Evolutionary conservation across 23 red algal species (phyloP).

Genomic region (Chondrus crispus): DNA sequence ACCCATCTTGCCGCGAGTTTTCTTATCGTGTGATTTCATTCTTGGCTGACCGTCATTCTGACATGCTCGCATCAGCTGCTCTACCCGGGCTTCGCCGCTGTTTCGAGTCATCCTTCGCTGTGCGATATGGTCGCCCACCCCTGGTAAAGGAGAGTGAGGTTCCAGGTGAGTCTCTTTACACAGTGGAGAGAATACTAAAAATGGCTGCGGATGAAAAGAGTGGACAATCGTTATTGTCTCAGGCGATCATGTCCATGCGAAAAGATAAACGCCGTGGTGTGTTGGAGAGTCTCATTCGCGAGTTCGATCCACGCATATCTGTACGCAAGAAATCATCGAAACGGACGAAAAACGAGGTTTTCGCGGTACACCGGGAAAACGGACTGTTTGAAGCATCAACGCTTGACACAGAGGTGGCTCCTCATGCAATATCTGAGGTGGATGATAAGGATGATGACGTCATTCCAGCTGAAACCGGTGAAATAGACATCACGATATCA

Average conservation of each 20-base stretch:
- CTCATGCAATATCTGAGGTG: too few relatives aligned
- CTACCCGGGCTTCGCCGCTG: conserved; percentile 25
- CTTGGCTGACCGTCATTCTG: conserved; percentile 38
- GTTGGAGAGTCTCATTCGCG: conserved; percentile 23
- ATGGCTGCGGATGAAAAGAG: conserved; percentile 38
- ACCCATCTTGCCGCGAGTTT: conserved; percentile 45
- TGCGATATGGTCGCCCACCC: not conserved
- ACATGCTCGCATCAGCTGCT: conserved; percentile 54
- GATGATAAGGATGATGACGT: conserved; percentile 23
- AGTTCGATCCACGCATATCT: conserved; percentile 57
- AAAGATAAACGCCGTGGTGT: conserved; percentile 50
- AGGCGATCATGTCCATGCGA: conserved; percentile 29
- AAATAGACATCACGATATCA: not conserved
- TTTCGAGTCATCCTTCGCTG: conserved; percentile 32
- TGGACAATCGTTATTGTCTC: conserved; percentile 46
- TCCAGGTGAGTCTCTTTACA: not conserved
- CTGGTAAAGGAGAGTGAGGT: not conserved
- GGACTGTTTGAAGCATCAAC: not conserved
- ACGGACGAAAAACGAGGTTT: too few relatives aligned
- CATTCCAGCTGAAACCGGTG: not conserved
- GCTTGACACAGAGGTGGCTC: too few relatives aligned
- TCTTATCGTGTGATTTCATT: conserved; percentile 38
- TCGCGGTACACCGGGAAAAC: not conserved
- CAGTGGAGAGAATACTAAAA: not conserved
- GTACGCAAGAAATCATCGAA: not conserved